Base-by-base conservation (phyloP, 1,139 yeast species). In the Magnusiomyces ingens region DNA sequence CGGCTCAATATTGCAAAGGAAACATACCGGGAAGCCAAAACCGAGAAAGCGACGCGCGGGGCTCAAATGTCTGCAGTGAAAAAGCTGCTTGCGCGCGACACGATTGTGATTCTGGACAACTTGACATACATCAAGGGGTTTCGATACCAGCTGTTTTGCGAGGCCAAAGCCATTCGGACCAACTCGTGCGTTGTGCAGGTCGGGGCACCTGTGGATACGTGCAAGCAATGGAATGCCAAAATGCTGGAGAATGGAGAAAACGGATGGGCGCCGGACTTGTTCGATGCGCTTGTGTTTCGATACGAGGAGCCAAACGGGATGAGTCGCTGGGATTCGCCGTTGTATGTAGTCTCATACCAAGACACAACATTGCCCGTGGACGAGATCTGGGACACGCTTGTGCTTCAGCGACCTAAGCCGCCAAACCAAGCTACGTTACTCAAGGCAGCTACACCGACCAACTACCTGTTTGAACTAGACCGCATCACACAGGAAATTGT, bases 321-420 rank as follows among this genome's bases (percentile, higher is more conserved):
- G 64, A 80, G 85, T 41, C 74, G 97, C 57, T 93, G 99, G 99
- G 99, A 93, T 66, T 82, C 95, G 3, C 99, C 99, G 1, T 71
- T 91, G 58, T 85, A 89, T 66, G 81, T 88, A 0, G 69, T 88
- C 1, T 78, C 82, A 45, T 82, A 80, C 48, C 83, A 82, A 56
- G 64, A 66, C 49, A 72, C 71, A n/a, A 35, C 41, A 17, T 63
- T 86, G 13, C 89, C 91, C 0, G 69, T 80, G 12, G 84, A 84
- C 3, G 86, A 81, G 21, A 77, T 90, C 2, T 87, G 94, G 91
- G 80, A 80, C 54, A 79, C 84, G 0, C 67, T 88, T 19, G 85
- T 84, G 19, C 73, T 82, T 55, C 75, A 77, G 52, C 78, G 79
- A 65, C 81, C 88, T 76, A 66, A 70, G 50, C 69, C 68, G 26